A percentile compares a stretch with the other conserved stretches of the same genome.
Conservation (phyloP, 2,329 filamentous ascomycete species). For the Nothopassalora personata region DNA sequence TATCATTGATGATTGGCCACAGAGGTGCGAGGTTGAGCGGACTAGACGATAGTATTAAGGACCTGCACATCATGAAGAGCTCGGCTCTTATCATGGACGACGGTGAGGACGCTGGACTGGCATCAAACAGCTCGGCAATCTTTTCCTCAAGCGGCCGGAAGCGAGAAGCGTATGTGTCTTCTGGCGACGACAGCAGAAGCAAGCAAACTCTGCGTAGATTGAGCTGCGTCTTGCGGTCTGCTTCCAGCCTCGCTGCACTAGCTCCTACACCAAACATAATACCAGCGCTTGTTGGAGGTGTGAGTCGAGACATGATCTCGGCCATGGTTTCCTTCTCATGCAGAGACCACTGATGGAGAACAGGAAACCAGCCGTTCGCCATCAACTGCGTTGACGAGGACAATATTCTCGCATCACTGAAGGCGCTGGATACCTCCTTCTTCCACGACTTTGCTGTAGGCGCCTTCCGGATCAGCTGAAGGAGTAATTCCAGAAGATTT, state of each 20-base stretch:
- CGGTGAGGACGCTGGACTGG: slow-evolving; percentile 82
- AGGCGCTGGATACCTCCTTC: slow-evolving; percentile 85
- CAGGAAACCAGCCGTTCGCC: slow-evolving; percentile 69
- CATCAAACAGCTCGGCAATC: slow-evolving; percentile 76
- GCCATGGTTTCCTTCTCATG: slow-evolving; percentile 83
- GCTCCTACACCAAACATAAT: slow-evolving; percentile 99
- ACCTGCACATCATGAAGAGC: slow-evolving; percentile 80
- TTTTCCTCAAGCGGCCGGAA: slow-evolving; percentile 72
- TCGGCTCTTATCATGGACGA: slow-evolving; percentile 86
- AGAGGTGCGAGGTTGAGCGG: slow-evolving; percentile 74
- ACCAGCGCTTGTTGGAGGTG: slow-evolving; percentile 81
- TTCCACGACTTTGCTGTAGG: slow-evolving; percentile 86
- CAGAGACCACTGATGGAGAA: slow-evolving; percentile 77
- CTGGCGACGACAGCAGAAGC: slow-evolving; percentile 68
- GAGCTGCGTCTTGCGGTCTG: slow-evolving; percentile 86
- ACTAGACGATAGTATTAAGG: slow-evolving; percentile 72
- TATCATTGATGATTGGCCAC: slow-evolving; percentile 85
- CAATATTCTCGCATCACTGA: slow-evolving; percentile 86
- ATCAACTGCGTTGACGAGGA: slow-evolving; percentile 61
- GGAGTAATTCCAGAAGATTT: slow-evolving; percentile 65
- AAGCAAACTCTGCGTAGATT: slow-evolving; percentile 78
- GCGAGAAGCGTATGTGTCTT: slow-evolving; percentile 75
- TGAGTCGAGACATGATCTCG: slow-evolving; percentile 73
- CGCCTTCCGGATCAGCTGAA: slow-evolving; percentile 69
- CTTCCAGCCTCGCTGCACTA: slow-evolving; percentile 86